Conservation (phyloP, 495 filamentous ascomycete genomes). For the Aspergillus haitiensis region DNA sequence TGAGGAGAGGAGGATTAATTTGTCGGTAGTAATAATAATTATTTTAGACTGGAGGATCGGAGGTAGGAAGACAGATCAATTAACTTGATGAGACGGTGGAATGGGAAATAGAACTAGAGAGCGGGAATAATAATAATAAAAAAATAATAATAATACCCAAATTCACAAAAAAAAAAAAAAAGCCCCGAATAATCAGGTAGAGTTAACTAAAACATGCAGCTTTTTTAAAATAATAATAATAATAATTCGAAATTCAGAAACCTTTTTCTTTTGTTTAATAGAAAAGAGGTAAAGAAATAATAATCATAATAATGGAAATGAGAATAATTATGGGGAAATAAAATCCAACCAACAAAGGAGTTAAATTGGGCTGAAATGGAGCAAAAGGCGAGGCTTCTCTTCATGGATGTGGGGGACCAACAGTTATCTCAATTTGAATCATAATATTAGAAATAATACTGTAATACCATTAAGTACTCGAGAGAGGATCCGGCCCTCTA, state of each 20-base stretch:
- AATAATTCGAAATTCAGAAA: too few relatives aligned
- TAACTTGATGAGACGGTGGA: conserved; percentile 20
- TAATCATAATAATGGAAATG: neutral
- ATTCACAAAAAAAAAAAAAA: conserved; percentile 2
- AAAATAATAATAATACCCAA: conserved; percentile 10
- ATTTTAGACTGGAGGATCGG: conserved; percentile 2
- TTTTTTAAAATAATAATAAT: neutral
- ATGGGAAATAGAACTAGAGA: conserved; percentile 1
- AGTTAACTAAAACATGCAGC: neutral
- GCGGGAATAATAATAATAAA: conserved; percentile 6
- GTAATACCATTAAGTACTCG: too few relatives aligned
- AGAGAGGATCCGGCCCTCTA: too few relatives aligned
- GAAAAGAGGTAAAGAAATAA: neutral
- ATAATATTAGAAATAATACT: neutral
- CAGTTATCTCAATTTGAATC: neutral
- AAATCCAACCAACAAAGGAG: conserved; percentile 1
- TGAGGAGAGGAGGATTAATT: conserved; percentile 8
- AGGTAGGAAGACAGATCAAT: conserved; percentile 6
- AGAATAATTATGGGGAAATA: neutral
- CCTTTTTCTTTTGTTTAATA: too few relatives aligned
- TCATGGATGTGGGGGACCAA: neutral
- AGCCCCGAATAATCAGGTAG: conserved; percentile 1
- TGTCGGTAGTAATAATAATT: conserved; percentile 11
- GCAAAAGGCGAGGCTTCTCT: neutral
- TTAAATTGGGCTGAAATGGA: conserved; percentile 21